These are phyloP conservation scores for Phytophthora tentaculata DNA, from an alignment of 352 stramenopile species.

Conservation along the genomic window DNA sequence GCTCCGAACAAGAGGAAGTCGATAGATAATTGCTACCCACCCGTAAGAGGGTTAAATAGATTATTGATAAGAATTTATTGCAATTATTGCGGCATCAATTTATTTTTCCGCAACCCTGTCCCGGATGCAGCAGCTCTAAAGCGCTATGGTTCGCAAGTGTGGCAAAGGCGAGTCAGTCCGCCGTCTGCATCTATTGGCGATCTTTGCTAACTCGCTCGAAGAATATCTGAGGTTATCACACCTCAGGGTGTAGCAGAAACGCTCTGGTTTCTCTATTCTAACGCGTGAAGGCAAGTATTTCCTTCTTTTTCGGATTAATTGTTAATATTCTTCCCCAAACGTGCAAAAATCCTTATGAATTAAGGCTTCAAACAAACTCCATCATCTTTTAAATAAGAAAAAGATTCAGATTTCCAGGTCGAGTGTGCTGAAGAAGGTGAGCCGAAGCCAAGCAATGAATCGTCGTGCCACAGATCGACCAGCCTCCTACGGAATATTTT, in stretches of 20 bases:
- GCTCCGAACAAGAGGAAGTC: no score
- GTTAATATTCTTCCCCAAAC: no score
- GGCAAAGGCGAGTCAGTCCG: slow-evolving; percentile 63
- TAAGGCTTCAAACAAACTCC: neutral
- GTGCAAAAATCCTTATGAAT: no score
- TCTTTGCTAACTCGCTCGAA: slow-evolving; percentile 72
- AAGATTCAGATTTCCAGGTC: no score
- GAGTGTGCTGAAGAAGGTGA: no score
- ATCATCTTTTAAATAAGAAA: slow-evolving; percentile 17
- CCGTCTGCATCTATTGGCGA: slow-evolving; percentile 56
- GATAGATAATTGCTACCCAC: neutral
- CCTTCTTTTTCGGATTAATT: no score
- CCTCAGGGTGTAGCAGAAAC: slow-evolving; percentile 45
- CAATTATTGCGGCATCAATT: no score
- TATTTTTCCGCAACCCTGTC: neutral
- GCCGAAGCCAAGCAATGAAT: no score
- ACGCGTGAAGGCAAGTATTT: neutral
- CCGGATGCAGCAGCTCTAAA: slow-evolving; percentile 41
- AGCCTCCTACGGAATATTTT: no score
- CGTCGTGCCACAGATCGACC: no score
- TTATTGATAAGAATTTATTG: no score
- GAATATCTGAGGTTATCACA: slow-evolving; percentile 53
- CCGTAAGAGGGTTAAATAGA: no score
- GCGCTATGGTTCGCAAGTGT: slow-evolving; percentile 68
- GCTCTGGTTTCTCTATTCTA: neutral